Conservation (phyloP, 371 early-diverging fungal genomes). For the Phascolomyces articulosus region DNA sequence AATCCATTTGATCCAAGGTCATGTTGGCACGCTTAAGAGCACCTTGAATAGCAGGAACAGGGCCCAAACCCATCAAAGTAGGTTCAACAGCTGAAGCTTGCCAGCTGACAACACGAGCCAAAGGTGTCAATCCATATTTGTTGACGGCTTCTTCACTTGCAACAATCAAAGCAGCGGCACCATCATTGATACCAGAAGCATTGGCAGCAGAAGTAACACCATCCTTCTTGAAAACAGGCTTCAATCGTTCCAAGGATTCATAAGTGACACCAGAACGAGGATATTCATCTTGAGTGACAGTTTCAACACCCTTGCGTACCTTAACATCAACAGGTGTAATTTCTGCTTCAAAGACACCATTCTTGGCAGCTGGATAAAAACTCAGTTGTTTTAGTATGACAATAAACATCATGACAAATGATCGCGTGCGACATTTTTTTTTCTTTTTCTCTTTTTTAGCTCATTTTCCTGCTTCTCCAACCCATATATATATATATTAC, state of each 20-base stretch:
- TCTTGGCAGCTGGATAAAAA: constrained; percentile 37
- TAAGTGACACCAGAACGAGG: constrained; percentile 85
- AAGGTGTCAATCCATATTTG: constrained; percentile 77
- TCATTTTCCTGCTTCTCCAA: background rate
- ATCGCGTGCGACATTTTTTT: background rate
- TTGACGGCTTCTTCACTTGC: constrained; percentile 89
- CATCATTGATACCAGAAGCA: constrained; percentile 96
- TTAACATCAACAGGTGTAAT: constrained; percentile 89
- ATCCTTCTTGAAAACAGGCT: constrained; percentile 89
- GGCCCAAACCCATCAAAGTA: constrained; percentile 91
- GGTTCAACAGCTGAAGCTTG: constrained; percentile 86
- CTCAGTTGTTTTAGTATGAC: background rate
- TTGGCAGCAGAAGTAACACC: constrained; percentile 96
- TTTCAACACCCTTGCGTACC: constrained; percentile 69
- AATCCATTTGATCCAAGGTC: constrained; percentile 82
- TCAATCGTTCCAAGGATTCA: constrained; percentile 79
- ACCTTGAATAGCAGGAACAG: constrained; percentile 89
- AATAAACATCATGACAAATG: background rate
- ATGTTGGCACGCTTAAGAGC: constrained; percentile 87
- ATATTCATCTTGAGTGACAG: constrained; percentile 85
- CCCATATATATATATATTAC: constrained; percentile 36
- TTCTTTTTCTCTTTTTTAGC: background rate
- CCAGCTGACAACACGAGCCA: constrained; percentile 90
- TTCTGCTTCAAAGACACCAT: constrained; percentile 82
- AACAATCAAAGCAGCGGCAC: constrained; percentile 91